A percentile compares a stretch with the other conserved stretches of the same genome.
These are phyloP conservation scores for Hyphodiscus sp. DNA, from an alignment of 2,329 filamentous ascomycete species.

Conservation along the genomic window DNA sequence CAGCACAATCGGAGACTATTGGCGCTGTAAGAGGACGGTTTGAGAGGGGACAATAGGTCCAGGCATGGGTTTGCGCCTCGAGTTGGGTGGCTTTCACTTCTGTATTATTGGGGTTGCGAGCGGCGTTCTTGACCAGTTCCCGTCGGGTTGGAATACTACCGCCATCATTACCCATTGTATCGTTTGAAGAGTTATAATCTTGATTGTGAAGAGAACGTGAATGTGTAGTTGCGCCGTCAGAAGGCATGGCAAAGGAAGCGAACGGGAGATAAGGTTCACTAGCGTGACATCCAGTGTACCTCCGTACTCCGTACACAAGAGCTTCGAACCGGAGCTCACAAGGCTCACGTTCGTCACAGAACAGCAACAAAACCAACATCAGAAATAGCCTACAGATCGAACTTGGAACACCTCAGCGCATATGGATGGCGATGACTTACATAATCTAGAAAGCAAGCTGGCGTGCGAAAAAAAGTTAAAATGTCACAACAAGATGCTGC, in stretches of 20 bases:
- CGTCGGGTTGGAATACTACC: conserved; percentile 92
- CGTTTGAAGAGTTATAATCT: neutral
- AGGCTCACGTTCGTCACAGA: too few species aligned
- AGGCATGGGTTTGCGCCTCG: conserved; percentile 80
- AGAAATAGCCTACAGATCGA: neutral
- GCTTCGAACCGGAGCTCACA: too few species aligned
- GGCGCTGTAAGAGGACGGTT: conserved; percentile 59
- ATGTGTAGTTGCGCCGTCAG: neutral
- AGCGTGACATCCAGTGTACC: too few species aligned
- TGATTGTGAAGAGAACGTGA: neutral
- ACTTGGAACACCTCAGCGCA: conserved; percentile 10
- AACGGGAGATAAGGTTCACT: too few species aligned
- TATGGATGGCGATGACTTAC: conserved; percentile 23
- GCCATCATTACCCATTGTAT: conserved; percentile 88
- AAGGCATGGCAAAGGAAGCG: too few species aligned
- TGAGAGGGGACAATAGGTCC: conserved; percentile 84
- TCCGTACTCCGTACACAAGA: too few species aligned
- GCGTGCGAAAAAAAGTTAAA: conserved; percentile 16
- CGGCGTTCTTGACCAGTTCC: conserved; percentile 92
- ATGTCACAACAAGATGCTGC: conserved; percentile 30
- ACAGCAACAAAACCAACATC: neutral
- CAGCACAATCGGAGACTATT: conserved; percentile 77
- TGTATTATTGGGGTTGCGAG: conserved; percentile 71
- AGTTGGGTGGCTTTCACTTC: conserved; percentile 84
- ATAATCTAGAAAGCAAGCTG: conserved; percentile 17